Evolutionary conservation across 805 yeast species (phyloP).

Genomic region (Candida maltosa): DNA sequence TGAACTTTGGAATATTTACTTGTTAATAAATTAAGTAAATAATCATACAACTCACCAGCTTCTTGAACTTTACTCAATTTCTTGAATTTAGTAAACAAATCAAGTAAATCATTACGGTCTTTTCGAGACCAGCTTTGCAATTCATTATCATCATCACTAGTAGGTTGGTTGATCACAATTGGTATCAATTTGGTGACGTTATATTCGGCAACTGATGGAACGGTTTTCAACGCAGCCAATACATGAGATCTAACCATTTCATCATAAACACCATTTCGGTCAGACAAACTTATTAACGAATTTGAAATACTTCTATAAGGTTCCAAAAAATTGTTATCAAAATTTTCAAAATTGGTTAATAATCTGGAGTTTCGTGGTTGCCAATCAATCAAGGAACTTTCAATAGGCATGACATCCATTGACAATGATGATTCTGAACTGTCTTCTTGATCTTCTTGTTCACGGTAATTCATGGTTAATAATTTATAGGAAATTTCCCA

Average conservation of each 20-base stretch:
- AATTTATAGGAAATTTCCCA: conserved; percentile 55
- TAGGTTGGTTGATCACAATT: conserved; percentile 40
- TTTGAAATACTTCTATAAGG: conserved; percentile 29
- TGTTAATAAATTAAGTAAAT: conserved; percentile 55
- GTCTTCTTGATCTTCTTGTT: conserved; percentile 7
- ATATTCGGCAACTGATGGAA: conserved; percentile 70
- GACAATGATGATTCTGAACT: conserved; percentile 4
- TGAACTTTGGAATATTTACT: conserved; percentile 64
- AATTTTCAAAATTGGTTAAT: conserved; percentile 32
- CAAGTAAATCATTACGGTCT: conserved; percentile 58
- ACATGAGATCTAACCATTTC: conserved; percentile 51
- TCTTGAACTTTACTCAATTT: conserved; percentile 54
- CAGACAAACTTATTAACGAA: conserved; percentile 36
- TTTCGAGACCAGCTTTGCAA: conserved; percentile 38
- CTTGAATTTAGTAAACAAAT: conserved; percentile 61
- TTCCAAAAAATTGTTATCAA: conserved; percentile 16
- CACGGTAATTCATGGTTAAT: conserved; percentile 17
- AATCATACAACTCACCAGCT: conserved; percentile 50
- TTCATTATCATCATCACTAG: conserved; percentile 20
- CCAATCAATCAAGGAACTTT: conserved; percentile 28
- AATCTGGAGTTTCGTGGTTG: conserved; percentile 45
- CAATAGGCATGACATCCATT: conserved; percentile 1
- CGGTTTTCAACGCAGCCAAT: conserved; percentile 50
- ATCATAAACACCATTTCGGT: conserved; percentile 36
- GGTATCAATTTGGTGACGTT: conserved; percentile 58